These are phyloP conservation scores for Jackrogersella minutella DNA, from an alignment of 495 filamentous ascomycete species.

Conservation along the genomic window DNA sequence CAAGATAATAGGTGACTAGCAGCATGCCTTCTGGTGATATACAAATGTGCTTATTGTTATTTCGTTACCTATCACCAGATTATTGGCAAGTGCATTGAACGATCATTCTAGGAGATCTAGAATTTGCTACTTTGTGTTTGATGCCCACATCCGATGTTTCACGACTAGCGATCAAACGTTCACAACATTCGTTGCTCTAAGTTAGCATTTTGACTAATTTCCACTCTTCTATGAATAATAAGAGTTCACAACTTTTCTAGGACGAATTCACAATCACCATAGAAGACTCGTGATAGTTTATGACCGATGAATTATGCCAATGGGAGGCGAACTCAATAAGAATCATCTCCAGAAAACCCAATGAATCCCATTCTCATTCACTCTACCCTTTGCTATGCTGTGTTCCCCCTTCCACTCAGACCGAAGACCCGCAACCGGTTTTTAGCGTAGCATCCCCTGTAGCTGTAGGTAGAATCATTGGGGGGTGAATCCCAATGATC, in stretches of 20 bases:
- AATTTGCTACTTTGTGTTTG: neutral
- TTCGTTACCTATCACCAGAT: neutral
- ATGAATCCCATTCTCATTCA: conserved; percentile 25
- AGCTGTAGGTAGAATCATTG: conserved; percentile 15
- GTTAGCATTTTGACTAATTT: neutral
- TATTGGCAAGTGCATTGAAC: conserved; percentile 2
- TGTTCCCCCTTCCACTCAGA: conserved; percentile 15
- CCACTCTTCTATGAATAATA: no score
- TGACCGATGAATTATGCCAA: neutral
- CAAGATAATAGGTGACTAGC: no score
- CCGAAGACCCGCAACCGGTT: conserved; percentile 35
- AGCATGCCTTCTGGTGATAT: no score
- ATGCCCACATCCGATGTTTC: conserved; percentile 20
- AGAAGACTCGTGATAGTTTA: neutral
- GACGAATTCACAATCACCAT: neutral
- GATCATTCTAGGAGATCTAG: neutral
- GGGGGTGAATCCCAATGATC: conserved; percentile 12
- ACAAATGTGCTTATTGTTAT: neutral
- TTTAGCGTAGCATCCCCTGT: conserved; percentile 15
- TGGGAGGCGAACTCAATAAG: conserved; percentile 22
- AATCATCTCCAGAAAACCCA: conserved; percentile 33
- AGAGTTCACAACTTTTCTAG: neutral
- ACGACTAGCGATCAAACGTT: conserved; percentile 22
- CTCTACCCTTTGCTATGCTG: conserved; percentile 31
- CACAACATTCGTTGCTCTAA: neutral